Evolutionary conservation across 768 basidiomycete species (phyloP), one percentile per base, ranked within the genome.

Genomic region (Dendrothele bispora): DNA sequence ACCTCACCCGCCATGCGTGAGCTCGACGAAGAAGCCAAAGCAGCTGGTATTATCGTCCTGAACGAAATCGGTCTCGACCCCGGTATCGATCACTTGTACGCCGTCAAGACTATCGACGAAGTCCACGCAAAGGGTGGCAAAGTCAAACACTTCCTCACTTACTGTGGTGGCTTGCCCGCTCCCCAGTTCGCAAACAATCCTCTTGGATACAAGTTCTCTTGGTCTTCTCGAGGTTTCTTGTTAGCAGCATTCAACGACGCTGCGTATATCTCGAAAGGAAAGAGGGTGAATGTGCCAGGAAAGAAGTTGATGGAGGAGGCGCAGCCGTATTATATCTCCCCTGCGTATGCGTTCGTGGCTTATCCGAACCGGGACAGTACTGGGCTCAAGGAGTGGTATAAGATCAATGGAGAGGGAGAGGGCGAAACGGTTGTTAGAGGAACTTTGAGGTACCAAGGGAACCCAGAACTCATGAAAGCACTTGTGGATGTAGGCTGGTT

Each of bases 61-160:
- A 99, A 99, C 70, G 95, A 99, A 73, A 91, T 99, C 59, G 95
- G 95, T 41, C 79, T 99, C 36, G 95, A 97, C 67, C 94, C 94
- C 39, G 94, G 94, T 61, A 90, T 95, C 51, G 91, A 95, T 66
- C 91, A 94, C 66, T 68, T 97, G 51, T 95, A 93, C 65, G 94
- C 94, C 25, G 73, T 97, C 68, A 95, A 95, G 80, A 91, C 86
- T 22, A 91, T 99, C 55, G 80, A 81, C 43, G 95, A 97, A 65
- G 90, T 97, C 4, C 93, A 98, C 65, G 86, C 80, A 38, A 88
- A 88, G 61, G 94, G 95, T 28, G 95, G 95, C 39, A 98, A 97
- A 84, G 90, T 95, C 69, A 94, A 89, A 61, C 73, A 88, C 55
- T 98, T 98, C 80, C 71, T 88, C 48, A 94, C 91, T 0, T 97